A percentile compares a stretch with the other conserved stretches of the same genome.
These are phyloP conservation scores for Rubus parviflorus DNA, from an alignment of 306 rosid species.

Conservation along the genomic window DNA sequence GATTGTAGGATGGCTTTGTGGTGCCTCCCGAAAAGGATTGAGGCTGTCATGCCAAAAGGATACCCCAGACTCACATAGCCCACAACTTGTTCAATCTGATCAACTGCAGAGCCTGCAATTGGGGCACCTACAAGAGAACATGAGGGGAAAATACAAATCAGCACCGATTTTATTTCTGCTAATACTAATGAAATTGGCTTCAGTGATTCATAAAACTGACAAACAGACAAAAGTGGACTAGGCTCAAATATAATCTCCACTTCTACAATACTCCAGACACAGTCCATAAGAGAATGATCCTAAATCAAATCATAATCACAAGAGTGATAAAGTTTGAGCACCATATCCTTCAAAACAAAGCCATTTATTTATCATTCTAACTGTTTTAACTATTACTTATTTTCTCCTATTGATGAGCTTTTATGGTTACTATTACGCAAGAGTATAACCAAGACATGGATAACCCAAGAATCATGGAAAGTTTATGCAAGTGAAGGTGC, in stretches of 20 bases:
- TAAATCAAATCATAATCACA: neutral
- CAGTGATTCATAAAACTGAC: neutral
- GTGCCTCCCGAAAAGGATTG: constrained; percentile 89
- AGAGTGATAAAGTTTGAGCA: neutral
- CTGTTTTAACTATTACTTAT: neutral
- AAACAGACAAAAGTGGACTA: constrained; percentile 6
- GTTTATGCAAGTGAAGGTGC: neutral
- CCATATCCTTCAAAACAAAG: neutral
- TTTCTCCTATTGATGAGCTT: neutral
- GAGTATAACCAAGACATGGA: neutral
- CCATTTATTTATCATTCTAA: neutral
- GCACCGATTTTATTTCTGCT: neutral
- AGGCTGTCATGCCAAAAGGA: constrained; percentile 87
- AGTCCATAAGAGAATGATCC: constrained; percentile 4
- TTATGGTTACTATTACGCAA: neutral
- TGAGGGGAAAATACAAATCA: neutral
- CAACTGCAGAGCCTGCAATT: constrained; percentile 88
- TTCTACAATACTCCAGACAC: neutral
- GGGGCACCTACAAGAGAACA: constrained; percentile 70
- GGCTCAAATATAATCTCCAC: neutral
- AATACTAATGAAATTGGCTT: neutral
- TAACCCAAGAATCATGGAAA: neutral
- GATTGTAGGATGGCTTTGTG: constrained; percentile 66
- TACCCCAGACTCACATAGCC: constrained; percentile 92
- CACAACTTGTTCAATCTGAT: constrained; percentile 70